phyloP scores from a whole-genome alignment of 1,284 basidiomycete species.

The Earliella scabrosa region DNA sequence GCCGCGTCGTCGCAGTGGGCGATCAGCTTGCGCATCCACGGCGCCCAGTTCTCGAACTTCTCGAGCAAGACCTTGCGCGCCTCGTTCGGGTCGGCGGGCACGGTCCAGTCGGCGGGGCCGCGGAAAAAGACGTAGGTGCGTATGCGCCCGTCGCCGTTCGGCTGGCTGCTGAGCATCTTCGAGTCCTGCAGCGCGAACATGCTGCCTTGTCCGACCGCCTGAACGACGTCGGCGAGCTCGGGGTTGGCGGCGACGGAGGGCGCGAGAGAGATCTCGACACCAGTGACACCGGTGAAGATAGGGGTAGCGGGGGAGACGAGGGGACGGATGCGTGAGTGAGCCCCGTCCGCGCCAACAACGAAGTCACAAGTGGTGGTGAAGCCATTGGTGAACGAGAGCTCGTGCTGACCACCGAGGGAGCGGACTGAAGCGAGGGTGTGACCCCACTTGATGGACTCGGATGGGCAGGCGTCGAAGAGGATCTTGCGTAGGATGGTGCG shows the following conservation, averaged over 20 bases:
- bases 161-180: not conserved
- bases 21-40: not conserved
- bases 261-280: not conserved
- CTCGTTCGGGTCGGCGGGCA: not conserved
- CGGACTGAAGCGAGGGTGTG: not conserved
- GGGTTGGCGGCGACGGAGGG: not conserved
- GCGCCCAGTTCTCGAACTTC: not conserved
- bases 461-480: not conserved
- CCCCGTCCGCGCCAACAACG: constrained; percentile 1
- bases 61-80: not conserved
- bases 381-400: not conserved
- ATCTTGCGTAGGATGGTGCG: constrained; percentile 1
- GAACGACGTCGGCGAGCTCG: not conserved
- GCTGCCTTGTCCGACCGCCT: not conserved
- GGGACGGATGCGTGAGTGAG: not conserved
- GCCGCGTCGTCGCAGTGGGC: not conserved
- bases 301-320: not conserved
- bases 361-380: not conserved
- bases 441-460: not conserved
- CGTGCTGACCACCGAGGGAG: not conserved
- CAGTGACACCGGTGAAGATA: not conserved
- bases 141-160: not conserved
- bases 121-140: not conserved
- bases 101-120: not conserved
- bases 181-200: not conserved